These are phyloP conservation scores for Stellera chamaejasme DNA, from an alignment of 345 rosid genomes.

Conservation along the genomic window DNA sequence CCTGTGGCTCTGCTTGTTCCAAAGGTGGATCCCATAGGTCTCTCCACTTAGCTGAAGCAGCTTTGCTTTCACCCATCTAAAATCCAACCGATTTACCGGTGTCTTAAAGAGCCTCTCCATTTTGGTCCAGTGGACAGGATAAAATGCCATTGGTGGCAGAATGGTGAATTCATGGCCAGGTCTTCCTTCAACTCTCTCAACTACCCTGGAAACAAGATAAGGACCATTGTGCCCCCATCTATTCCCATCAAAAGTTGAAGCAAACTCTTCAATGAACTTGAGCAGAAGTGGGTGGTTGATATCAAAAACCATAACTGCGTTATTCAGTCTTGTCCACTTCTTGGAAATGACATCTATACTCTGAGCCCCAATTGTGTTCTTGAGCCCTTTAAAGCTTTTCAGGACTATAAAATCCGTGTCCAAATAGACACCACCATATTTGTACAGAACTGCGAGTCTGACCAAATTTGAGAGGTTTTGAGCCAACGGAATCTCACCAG, in stretches of 20 bases:
- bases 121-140: slow-evolving; percentile 61
- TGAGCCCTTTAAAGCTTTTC: slow-evolving; percentile 37
- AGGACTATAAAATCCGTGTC: slow-evolving; percentile 74
- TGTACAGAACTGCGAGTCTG: slow-evolving; percentile 57
- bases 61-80: slow-evolving; percentile 39
- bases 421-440: slow-evolving; percentile 68
- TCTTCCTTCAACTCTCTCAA: slow-evolving; percentile 26
- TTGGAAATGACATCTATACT: slow-evolving; percentile 33
- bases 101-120: slow-evolving; percentile 44
- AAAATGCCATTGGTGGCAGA: slow-evolving; percentile 54
- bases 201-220: slow-evolving; percentile 63
- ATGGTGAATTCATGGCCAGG: slow-evolving; percentile 39
- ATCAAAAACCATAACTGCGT: slow-evolving; percentile 68
- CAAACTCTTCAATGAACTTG: slow-evolving; percentile 65
- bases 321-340: slow-evolving; percentile 71
- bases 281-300: slow-evolving; percentile 51
- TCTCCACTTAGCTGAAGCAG: slow-evolving; percentile 35
- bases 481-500: slow-evolving; percentile 60
- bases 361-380: slow-evolving; percentile 77
- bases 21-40: slow-evolving; percentile 60
- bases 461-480: slow-evolving; percentile 75
- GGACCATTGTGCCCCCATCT: slow-evolving; percentile 95
- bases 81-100: slow-evolving; percentile 26
- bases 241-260: slow-evolving; percentile 59
- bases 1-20: slow-evolving; percentile 68